Base-by-base conservation (phyloP, 257 asterid species). In the Pogostemon cablin region DNA sequence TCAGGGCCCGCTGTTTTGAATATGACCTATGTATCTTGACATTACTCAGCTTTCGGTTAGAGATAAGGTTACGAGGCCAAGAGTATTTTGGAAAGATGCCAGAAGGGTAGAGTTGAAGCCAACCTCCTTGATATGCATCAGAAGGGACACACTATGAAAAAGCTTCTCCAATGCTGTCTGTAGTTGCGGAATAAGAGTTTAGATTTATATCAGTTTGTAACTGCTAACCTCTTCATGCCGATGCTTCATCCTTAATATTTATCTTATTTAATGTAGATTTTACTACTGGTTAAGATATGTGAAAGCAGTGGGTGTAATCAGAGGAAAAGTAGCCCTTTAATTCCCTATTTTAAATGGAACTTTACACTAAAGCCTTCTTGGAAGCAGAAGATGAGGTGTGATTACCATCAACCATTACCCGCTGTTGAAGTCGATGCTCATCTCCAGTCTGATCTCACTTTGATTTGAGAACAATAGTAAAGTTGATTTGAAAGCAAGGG, bases 131-230 rank as follows among this genome's bases (percentile, higher is more conserved):
- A 49, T 15, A 11, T 49, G 17, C 55, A 49, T 49, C 32, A 25
- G 4, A 49, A 49, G 3, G 20, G 12, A 50, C 57, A 25, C 61
- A 11, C 37, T 61, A 66, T 50, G n/a, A 17, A 38, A 38, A 67
- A 67, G 32, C 32, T 67, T 52, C 62, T 40, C 73, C 4, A 53
- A 9, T 68, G 25, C 65, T 53, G 32, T 25, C 32, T 25, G 12
- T 17, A 62, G 34, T 62, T n/a, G 72, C 62, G 39, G 50, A 12
- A 67, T 55, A 39, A 15, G 3, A 66, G 49, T 48, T 66, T 50
- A 53, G 50, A 49, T 49, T 11, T 8, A 62, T 10, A 4, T 40
- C 67, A 40, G n/a, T 42, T 20, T 62, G 67, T 50, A 15, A 50
- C 5, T 50, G 57, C 57, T 12, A 25, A 4, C 32, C 34, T 15